Base-by-base conservation (phyloP, 495 filamentous ascomycete species). In the Hypoxylon fuscum region DNA sequence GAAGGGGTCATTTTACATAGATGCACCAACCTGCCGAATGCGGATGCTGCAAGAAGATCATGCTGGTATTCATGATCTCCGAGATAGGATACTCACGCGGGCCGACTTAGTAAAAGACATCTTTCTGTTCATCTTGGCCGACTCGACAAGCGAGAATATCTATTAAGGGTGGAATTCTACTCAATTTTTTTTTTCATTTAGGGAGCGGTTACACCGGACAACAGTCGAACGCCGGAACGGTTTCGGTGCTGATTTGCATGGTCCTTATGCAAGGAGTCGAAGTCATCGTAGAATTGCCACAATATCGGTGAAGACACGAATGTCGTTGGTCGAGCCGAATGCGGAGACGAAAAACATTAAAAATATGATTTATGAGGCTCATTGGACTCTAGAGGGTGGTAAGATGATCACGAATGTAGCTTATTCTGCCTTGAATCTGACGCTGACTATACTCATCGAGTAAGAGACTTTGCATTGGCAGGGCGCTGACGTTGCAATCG, bases 11-110 rank as follows among this genome's bases (percentile, higher is more conserved):
- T 61, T 57, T 57, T 29, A 54, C 14, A 8, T 27, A 8, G 4
- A 40, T 43, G 20, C 22, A 55, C 20, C 34, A 52, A 61, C 51
- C 57, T 66, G 52, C 57, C 51, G 31, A 66, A 60, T 60, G 10
- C 62, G 62, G 55, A 60, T 51, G 48, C 37, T 37, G 11, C 14
- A 42, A 55, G 1, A 89, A 89, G 7, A 91, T 91, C 10, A 79
- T 83, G 46, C 82, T 38, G 20, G 71, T 85, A 1, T 82, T 81
- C 23, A 91, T 93, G 69, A 90, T 91, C 0, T 83, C 89, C 40
- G 91, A 95, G 70, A 91, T 90, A 87, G 18, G 34, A 1, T 40
- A 23, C 29, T 21, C 42, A 51, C n/a, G 32, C 48, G 32, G 48
- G n/a, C 15, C 41, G 56, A 53, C 21, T 51, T 14, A 58, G 17